Base-by-base conservation (phyloP, 495 filamentous ascomycete species). In the Aspergillus bridgeri region DNA sequence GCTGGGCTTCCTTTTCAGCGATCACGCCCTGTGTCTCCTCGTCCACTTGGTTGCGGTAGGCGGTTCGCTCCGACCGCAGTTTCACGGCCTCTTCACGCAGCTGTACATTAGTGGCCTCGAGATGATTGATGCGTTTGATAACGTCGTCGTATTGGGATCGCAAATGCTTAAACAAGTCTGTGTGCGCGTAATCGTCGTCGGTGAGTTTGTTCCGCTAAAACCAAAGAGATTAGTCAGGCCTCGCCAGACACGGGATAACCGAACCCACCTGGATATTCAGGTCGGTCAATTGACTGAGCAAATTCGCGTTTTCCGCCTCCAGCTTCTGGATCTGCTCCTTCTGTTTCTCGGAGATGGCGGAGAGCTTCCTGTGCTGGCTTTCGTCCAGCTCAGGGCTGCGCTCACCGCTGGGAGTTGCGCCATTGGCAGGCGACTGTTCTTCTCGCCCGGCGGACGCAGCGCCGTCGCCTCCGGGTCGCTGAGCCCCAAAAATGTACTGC, bases 171-270 rank as follows among this genome's bases (percentile, higher is more conserved):
- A 97, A 98, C 9, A 96, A 79, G 62, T 97, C 90, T 38, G 91
- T 96, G 52, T 89, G 83, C 44, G 90, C 86, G 69, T 96, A 97
- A 64, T 98, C 94, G 53, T 98, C 94, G 64, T 98, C 93, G 1
- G 89, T 87, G 42, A 94, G 76, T 55, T 83, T 86, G 2, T 89
- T 83, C 51, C 80, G 74, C 81, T 84, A 43, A 53, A 63, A n/a
- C 45, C 9, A 21, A 59, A 5, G 54, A 63, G 48, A 63, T 62
- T 51, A 66, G 25, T 29, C 43, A 42, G 42, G 42, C 8, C 56
- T 17, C 25, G 17, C 18, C 6, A 24, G 42, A 18, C 21, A 17
- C 11, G 19, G 43, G 11, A 17, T 53, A 42, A 17, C 22, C 11
- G 48, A 53, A 48, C 64, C 25, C 60, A 85, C 75, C 71, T 86